Evolutionary conservation across 768 basidiomycete genomes (phyloP).

Genomic region (Suillus discolor): DNA sequence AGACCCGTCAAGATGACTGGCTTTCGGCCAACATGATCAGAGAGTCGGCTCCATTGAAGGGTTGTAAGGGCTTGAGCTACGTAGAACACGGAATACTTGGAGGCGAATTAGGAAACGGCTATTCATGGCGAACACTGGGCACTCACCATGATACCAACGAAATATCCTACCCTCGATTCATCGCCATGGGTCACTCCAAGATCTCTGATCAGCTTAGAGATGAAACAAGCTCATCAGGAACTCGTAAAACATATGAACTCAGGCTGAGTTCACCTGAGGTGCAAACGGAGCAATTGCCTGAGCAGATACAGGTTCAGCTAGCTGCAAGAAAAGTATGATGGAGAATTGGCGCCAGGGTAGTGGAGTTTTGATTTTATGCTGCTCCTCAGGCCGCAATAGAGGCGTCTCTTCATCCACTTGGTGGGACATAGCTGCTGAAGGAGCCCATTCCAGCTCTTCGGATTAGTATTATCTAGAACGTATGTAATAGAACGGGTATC

Average conservation of each 20-base stretch:
- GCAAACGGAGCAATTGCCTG: conserved; percentile 60
- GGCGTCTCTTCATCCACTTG: conserved; percentile 40
- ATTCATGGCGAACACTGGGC: background rate
- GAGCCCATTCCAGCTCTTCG: background rate
- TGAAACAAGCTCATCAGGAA: background rate
- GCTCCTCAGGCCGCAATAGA: conserved; percentile 25
- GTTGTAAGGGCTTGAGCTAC: conserved; percentile 54
- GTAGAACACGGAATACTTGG: conserved; percentile 60
- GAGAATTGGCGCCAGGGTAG: conserved; percentile 51
- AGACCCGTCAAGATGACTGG: conserved; percentile 56
- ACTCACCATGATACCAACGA: conserved; percentile 50
- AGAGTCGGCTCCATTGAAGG: conserved; percentile 59
- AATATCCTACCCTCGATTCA: conserved; percentile 47
- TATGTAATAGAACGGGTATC: background rate
- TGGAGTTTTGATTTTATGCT: conserved; percentile 33
- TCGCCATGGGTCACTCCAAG: conserved; percentile 45
- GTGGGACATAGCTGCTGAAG: background rate
- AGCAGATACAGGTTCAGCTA: conserved; percentile 52
- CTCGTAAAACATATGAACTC: background rate
- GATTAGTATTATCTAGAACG: background rate
- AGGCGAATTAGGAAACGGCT: background rate
- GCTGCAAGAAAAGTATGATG: conserved; percentile 48
- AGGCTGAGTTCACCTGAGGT: conserved; percentile 48
- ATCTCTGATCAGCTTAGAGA: conserved; percentile 38
- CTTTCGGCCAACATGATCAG: conserved; percentile 56